phyloP scores from a whole-genome alignment of 2,329 filamentous ascomycete genomes.

The Hansfordia pulvinata region DNA sequence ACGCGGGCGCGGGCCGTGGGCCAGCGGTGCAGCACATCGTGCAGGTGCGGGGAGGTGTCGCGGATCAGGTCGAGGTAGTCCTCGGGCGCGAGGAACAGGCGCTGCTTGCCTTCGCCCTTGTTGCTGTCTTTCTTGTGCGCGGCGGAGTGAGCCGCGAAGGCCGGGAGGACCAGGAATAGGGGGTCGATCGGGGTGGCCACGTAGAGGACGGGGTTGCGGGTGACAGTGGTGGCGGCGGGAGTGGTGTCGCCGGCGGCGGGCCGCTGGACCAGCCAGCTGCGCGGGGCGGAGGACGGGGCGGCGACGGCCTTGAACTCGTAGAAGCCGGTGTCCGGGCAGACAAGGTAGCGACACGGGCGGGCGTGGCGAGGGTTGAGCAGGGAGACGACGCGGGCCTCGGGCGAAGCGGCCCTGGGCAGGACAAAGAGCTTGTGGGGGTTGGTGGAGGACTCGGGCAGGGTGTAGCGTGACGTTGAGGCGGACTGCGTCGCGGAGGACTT shows the following conservation, averaged over 20 bases:
- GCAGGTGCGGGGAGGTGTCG: conserved; percentile 41
- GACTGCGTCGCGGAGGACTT: conserved; percentile 10
- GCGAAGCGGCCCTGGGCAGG: conserved; percentile 38
- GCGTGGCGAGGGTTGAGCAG: conserved; percentile 44
- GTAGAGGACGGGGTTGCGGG: conserved; percentile 60
- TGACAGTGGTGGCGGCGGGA: conserved; percentile 19
- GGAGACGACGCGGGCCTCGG: conserved; percentile 43
- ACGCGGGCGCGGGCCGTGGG: conserved; percentile 34
- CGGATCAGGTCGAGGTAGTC: conserved; percentile 57
- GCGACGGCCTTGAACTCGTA: conserved; percentile 51
- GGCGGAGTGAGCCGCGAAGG: conserved; percentile 35
- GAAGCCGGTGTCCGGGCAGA: conserved; percentile 47
- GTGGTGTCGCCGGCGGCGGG: conserved; percentile 2
- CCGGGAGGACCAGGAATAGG: conserved; percentile 69
- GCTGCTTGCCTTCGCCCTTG: conserved; percentile 34
- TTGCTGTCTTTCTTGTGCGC: conserved; percentile 21
- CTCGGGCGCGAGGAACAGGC: conserved; percentile 54
- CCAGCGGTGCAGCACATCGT: conserved; percentile 38
- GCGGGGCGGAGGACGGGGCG: conserved; percentile 35
- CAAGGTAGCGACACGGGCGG: conserved; percentile 43
- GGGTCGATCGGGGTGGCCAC: conserved; percentile 76
- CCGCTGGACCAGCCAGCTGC: conserved; percentile 47
- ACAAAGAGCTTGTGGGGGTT: conserved; percentile 45
- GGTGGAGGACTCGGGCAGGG: conserved; percentile 22
- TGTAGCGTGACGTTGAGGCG: conserved; percentile 23